Percentiles rank a stretch among this genome's conserved stretches.
Conservation (phyloP, 2,329 filamentous ascomycete species). For the Pleomassaria siparia region DNA sequence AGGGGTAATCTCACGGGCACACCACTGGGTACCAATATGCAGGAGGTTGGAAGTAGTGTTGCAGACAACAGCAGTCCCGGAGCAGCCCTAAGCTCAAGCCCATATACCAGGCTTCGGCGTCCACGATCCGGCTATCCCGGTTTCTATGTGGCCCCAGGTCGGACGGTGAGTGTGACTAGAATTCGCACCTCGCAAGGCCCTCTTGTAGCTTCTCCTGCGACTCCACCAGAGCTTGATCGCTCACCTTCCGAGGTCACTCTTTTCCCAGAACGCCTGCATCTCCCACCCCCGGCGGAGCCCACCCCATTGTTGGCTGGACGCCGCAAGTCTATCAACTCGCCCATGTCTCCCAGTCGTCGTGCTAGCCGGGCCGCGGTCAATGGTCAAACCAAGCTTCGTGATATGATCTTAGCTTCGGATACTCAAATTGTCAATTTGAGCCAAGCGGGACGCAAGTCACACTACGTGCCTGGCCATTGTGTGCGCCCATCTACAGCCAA, state of each 20-base stretch:
- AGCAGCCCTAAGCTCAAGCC: slow-evolving; percentile 17
- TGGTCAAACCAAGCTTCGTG: slow-evolving; percentile 36
- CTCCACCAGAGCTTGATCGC: slow-evolving; percentile 14
- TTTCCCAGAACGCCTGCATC: slow-evolving; percentile 6
- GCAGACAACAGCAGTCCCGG: slow-evolving; percentile 41
- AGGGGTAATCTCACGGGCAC: slow-evolving; percentile 43
- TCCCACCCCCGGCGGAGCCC: neutral
- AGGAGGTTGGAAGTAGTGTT: slow-evolving; percentile 42
- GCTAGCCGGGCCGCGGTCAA: slow-evolving; percentile 31
- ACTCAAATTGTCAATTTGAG: slow-evolving; percentile 21
- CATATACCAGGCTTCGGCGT: neutral
- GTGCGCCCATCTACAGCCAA: slow-evolving; percentile 34
- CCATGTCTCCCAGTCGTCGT: neutral
- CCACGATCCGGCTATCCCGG: slow-evolving; percentile 10
- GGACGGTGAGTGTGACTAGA: slow-evolving; percentile 23
- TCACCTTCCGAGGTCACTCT: slow-evolving; percentile 26
- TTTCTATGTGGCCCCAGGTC: slow-evolving; percentile 27
- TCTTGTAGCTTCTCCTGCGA: neutral
- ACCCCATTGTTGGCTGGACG: neutral
- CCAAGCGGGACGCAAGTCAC: slow-evolving; percentile 21
- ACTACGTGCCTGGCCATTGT: slow-evolving; percentile 13
- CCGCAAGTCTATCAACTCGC: neutral
- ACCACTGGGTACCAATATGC: slow-evolving; percentile 37
- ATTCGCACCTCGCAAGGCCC: slow-evolving; percentile 14
- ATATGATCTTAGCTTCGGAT: slow-evolving; percentile 36